Base-by-base conservation (phyloP, 2,329 filamentous ascomycete species). In the Fonsecaea nubica region DNA sequence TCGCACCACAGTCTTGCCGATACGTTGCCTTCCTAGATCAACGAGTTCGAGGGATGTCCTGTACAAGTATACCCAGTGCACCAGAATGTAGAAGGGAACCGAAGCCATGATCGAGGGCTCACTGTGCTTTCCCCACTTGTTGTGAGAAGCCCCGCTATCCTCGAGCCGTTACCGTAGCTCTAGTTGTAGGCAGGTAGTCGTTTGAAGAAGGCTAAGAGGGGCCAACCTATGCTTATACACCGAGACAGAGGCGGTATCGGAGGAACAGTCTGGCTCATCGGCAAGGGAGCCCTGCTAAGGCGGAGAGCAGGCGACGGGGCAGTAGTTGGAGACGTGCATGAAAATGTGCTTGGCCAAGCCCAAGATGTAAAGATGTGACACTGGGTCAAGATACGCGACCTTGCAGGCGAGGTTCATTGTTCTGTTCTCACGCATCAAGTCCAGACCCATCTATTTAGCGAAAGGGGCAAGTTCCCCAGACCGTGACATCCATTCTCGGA, bases 31-130 rank as follows among this genome's bases (percentile, higher is more conserved):
- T 9, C 12, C 12, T 40, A 12, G 5, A 15, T 40, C 8, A 13
- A 40, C 15, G 4, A 86, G 76, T 32, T 32, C 1, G 30, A 32
- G 30, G 30, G 30, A 4, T 32, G 30, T 3, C 30, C 4, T 6
- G 30, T 4, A 32, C 30, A 32, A 32, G 30, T 5, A 32, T 32
- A 32, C 30, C 30, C 30, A 32, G 30, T 32, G 3, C 30, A 32
- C 30, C 30, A 4, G 30, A 32, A 32, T 32, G 4, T 32, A 32
- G 30, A 32, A 32, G 30, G 6, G 30, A 32, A 32, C 30, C 30
- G 6, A 32, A 32, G 30, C 30, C 4, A 32, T 6, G 30, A 32
- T 32, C 42, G 4, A 7, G 42, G 2, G 42, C 4, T 2, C 18
- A 25, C 18, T 6, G 42, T 3, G 42, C 2, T 32, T 32, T 32